Percentiles rank a stretch among this genome's conserved stretches.
These are phyloP conservation scores for Monosporascus sp. DNA, from an alignment of 2,329 filamentous ascomycete genomes.

Conservation along the genomic window DNA sequence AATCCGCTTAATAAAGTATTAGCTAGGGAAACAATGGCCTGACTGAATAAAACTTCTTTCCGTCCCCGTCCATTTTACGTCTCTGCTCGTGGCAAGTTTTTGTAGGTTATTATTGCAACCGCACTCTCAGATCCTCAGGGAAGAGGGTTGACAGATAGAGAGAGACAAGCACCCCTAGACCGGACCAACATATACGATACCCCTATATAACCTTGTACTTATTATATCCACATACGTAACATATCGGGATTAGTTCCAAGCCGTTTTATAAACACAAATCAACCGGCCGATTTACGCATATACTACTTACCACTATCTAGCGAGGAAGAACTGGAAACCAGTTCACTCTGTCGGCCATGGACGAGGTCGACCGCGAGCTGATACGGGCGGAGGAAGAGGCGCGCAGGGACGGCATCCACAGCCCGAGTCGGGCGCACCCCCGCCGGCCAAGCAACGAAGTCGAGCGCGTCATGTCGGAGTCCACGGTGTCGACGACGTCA, in stretches of 20 bases:
- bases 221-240: background rate
- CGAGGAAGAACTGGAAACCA: no score
- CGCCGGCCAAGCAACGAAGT: constrained; percentile 22
- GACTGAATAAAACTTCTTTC: background rate
- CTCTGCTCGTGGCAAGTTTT: background rate
- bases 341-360: constrained; percentile 25
- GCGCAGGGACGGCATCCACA: constrained; percentile 41
- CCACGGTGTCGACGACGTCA: constrained; percentile 39
- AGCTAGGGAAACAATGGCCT: background rate
- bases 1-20: background rate
- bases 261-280: background rate
- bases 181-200: background rate
- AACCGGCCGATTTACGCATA: no score
- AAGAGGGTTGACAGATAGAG: background rate
- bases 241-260: background rate
- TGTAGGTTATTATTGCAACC: background rate
- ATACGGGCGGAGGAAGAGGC: constrained; percentile 42
- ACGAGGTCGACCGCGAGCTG: constrained; percentile 51
- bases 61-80: background rate
- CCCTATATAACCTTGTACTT: background rate
- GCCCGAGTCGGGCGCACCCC: constrained; percentile 19
- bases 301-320: no score
- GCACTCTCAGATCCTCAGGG: background rate
- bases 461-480: constrained; percentile 41
- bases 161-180: background rate